Conservation (phyloP, 2,329 filamentous ascomycete species). For the Tolypocladium sp. region DNA sequence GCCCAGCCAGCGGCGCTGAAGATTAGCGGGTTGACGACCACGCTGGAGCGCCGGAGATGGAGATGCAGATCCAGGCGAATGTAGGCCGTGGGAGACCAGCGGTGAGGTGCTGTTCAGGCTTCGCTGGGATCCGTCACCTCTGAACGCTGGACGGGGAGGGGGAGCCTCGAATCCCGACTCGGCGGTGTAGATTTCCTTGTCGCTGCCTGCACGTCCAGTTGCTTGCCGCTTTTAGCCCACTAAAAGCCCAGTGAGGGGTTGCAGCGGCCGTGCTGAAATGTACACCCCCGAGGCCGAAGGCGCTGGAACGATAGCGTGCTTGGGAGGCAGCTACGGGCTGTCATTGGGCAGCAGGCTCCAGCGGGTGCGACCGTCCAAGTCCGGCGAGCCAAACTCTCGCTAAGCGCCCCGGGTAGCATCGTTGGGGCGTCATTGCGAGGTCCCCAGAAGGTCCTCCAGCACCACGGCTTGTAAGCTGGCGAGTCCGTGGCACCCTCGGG, state of each 20-base stretch:
- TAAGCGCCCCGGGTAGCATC: background rate
- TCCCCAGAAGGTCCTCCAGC: background rate
- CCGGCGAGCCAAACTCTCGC: background rate
- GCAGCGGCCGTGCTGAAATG: constrained; percentile 13
- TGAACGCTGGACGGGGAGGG: background rate
- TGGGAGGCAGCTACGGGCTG: background rate
- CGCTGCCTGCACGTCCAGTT: background rate
- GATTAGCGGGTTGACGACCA: background rate
- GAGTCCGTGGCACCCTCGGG: background rate
- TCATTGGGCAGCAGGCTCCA: background rate
- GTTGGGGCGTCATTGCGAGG: background rate
- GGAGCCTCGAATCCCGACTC: background rate
- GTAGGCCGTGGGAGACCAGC: background rate
- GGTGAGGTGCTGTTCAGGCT: background rate
- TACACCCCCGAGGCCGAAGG: constrained; percentile 9
- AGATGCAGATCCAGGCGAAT: background rate
- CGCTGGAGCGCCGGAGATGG: background rate
- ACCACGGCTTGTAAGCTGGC: background rate
- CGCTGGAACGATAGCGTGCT: constrained; percentile 9
- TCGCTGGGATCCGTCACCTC: background rate
- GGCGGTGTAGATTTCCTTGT: background rate
- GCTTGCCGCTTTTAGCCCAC: background rate
- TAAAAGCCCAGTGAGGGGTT: background rate
- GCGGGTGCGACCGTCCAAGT: background rate
- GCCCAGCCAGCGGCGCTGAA: background rate